These are phyloP conservation scores for Chenopodium quinoa DNA, from an alignment of 148 eudicot species.

Conservation along the genomic window DNA sequence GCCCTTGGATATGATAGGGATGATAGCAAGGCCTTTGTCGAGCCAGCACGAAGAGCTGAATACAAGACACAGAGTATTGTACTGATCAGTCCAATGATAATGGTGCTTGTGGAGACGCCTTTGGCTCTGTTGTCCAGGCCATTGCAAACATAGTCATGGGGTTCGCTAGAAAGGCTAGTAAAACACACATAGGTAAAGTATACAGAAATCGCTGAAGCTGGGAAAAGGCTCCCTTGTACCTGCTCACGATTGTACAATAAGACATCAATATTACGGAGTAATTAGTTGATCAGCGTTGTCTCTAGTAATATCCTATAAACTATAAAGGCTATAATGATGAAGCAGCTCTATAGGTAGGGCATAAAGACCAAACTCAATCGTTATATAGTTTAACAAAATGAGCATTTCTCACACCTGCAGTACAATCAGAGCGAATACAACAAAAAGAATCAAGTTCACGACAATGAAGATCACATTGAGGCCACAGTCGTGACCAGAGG, in stretches of 20 bases:
- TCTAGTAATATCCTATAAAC: neutral
- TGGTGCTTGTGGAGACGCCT: constrained; percentile 69
- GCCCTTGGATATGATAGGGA: constrained; percentile 94
- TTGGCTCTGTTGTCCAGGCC: constrained; percentile 65
- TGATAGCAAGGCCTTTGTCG: constrained; percentile 81
- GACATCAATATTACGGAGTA: neutral
- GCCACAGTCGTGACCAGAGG: constrained; percentile 91
- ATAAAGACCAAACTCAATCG: neutral
- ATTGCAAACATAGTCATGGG: constrained; percentile 83
- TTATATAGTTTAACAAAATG: neutral
- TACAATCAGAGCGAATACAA: constrained; percentile 73
- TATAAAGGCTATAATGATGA: neutral
- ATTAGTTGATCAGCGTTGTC: neutral
- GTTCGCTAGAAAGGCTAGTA: constrained; percentile 86
- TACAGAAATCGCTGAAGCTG: constrained; percentile 89
- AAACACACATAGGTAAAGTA: constrained; percentile 94
- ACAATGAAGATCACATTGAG: constrained; percentile 89
- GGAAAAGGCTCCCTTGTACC: constrained; percentile 98
- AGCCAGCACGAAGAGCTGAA: constrained; percentile 99
- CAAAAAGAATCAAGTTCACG: constrained; percentile 81
- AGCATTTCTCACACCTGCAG: constrained; percentile 58
- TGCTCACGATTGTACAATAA: constrained; percentile 33
- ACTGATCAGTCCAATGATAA: constrained; percentile 90
- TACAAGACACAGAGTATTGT: constrained; percentile 89
- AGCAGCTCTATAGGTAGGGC: neutral